A percentile compares a stretch with the other conserved stretches of the same genome.
These are phyloP conservation scores for Aureobasidium vineae DNA, from an alignment of 2,329 filamentous ascomycete genomes.

Conservation along the genomic window DNA sequence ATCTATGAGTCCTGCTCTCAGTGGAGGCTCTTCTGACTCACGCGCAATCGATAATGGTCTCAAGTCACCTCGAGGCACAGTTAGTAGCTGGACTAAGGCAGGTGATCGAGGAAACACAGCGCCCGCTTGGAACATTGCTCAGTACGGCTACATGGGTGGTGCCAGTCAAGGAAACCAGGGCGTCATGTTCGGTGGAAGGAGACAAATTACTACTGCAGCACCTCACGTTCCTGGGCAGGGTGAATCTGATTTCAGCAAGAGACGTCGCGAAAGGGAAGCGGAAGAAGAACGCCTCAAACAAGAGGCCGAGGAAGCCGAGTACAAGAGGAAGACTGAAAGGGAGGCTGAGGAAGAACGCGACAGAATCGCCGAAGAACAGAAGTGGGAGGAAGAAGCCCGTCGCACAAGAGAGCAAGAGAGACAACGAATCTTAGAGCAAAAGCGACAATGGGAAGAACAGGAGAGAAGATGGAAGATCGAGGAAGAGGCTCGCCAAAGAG, in stretches of 20 bases:
- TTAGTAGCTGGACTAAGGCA: conserved; percentile 89
- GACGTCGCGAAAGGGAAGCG: conserved; percentile 54
- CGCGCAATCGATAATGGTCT: conserved; percentile 50
- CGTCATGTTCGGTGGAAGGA: conserved; percentile 83
- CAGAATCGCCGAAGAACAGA: conserved; percentile 61
- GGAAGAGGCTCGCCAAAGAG: conserved; percentile 66
- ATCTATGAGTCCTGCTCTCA: conserved; percentile 48
- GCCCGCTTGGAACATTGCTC: conserved; percentile 97
- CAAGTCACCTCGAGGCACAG: conserved; percentile 51
- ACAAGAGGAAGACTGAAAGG: conserved; percentile 51
- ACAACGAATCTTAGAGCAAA: conserved; percentile 63
- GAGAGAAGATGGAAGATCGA: conserved; percentile 74
- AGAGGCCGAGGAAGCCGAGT: conserved; percentile 53
- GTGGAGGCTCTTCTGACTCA: conserved; percentile 59
- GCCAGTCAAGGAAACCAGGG: conserved; percentile 95
- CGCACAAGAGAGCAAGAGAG: conserved; percentile 59
- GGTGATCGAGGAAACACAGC: conserved; percentile 75
- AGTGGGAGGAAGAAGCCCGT: conserved; percentile 65
- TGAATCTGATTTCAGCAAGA: conserved; percentile 78
- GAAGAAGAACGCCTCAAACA: conserved; percentile 55
- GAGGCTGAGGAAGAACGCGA: conserved; percentile 64
- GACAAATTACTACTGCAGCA: conserved; percentile 84
- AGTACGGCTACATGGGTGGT: conserved; percentile 98
- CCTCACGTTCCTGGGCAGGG: conserved; percentile 68
- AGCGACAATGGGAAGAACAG: conserved; percentile 73